Conservation (phyloP, 192 early-diverging fungal genomes). For the Globomyces pollinis-pini region DNA sequence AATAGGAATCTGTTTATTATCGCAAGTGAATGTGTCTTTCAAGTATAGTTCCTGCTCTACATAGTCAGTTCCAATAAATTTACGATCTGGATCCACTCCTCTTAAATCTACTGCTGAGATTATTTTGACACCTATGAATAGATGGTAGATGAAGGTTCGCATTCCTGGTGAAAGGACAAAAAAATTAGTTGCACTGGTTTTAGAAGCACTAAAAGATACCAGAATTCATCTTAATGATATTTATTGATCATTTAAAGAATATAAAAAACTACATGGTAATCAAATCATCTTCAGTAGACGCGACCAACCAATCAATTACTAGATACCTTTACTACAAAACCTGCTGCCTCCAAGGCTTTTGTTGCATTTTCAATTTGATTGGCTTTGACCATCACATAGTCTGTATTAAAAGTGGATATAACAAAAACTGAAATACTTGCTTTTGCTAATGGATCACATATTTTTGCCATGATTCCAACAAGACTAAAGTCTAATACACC, state of each 20-base stretch:
- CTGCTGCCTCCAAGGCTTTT: no score
- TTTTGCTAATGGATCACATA: constrained; percentile 45
- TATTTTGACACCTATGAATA: background rate
- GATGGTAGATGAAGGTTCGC: background rate
- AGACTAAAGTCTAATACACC: constrained; percentile 59
- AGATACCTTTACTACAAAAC: no score
- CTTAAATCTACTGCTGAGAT: background rate
- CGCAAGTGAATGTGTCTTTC: constrained; percentile 54
- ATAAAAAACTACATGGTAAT: no score
- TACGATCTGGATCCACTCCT: background rate
- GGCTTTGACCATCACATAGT: constrained; percentile 62
- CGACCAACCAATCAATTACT: no score
- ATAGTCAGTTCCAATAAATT: background rate
- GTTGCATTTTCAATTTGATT: no score
- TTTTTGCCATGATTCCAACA: constrained; percentile 54
- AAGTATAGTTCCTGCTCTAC: no score
- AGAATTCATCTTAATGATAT: no score
- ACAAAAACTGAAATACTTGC: constrained; percentile 56
- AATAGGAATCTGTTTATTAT: constrained; percentile 65
- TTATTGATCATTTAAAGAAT: no score
- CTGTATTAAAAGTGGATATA: constrained; percentile 65
- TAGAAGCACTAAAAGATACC: no score
- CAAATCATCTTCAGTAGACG: no score
- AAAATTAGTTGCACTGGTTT: no score
- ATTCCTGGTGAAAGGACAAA: background rate